phyloP scores from a whole-genome alignment of 169 alveolate species.

The Plasmodium fragile region DNA sequence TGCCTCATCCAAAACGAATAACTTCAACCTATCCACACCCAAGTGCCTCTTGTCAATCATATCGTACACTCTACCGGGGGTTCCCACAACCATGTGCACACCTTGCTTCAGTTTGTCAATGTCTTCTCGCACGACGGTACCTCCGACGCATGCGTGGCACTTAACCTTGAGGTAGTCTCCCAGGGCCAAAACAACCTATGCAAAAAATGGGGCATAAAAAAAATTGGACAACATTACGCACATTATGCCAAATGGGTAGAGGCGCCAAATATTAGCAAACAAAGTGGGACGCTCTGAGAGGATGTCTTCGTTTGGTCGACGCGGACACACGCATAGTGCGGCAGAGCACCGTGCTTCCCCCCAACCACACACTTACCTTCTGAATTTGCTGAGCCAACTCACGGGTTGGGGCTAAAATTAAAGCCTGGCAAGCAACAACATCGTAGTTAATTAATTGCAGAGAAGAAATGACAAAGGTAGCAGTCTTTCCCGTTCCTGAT shows the following conservation, averaged over 20 bases:
- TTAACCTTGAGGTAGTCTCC: conserved; percentile 97
- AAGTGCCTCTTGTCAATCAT: conserved; percentile 97
- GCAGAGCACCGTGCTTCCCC: background rate
- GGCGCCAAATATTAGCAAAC: background rate
- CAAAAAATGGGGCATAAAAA: background rate
- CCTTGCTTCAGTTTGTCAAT: conserved; percentile 97
- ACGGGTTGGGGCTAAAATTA: conserved; percentile 97
- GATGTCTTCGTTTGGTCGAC: background rate
- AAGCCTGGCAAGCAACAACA: conserved; percentile 91
- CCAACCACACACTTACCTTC: conserved; percentile 81
- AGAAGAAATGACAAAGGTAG: conserved; percentile 98
- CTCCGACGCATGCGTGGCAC: conserved; percentile 97
- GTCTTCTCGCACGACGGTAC: conserved; percentile 97
- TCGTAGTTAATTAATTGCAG: conserved; percentile 93
- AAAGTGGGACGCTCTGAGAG: background rate
- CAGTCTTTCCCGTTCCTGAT: conserved; percentile 99
- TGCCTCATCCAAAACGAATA: conserved; percentile 98
- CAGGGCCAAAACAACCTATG: conserved; percentile 93
- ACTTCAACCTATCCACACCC: conserved; percentile 94
- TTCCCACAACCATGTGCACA: conserved; percentile 97
- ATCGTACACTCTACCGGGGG: conserved; percentile 99
- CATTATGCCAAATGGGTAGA: background rate
- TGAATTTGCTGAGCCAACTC: conserved; percentile 98
- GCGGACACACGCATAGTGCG: background rate
- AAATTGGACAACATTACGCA: background rate